Base-by-base conservation (phyloP, 768 basidiomycete species). In the Leccinum imitatum region DNA sequence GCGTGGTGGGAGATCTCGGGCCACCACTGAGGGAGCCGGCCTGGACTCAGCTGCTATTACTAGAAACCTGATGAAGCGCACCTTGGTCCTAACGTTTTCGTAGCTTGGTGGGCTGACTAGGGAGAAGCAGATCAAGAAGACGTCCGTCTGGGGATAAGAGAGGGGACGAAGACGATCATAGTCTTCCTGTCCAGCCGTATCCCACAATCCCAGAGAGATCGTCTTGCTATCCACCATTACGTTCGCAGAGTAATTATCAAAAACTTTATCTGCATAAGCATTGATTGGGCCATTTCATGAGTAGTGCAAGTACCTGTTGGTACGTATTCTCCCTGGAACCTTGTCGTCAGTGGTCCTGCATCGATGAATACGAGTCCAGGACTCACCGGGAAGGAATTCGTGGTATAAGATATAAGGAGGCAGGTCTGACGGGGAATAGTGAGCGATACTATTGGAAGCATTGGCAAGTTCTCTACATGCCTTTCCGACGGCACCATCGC, bases 161-260 rank as follows among this genome's bases (percentile, higher is more conserved):
- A 99, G 84, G 54, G 97, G 97, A 67, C 97, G 89, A 67, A 99
- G 90, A 48, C 97, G 90, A 78, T 96, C 94, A 73, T 96, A 99
- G 80, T 99, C 96, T 77, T 99, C 97, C 78, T 99, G 97, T 66
- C 97, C 97, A 37, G 97, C 97, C n/a, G 97, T 99, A 84, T 99
- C 97, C 97, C 97, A 99, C 58, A 99, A 81, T 53, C 96, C 96
- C 58, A 98, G 87, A 61, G 94, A 97, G 71, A 98, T 95, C 55
- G 97, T 97, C 82, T 96, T 95, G 67, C 94, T 93, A 69, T 99
- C 97, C 51, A 99, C 97, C 89, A 98, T 94, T 57, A 99, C 95
- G 77, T 95, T 96, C 61, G 94, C 95, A 57, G 93, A 95, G 73
- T 97, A 98, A 80, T 98, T 98, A 79, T 98, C 97, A 75, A 98